phyloP scores from a whole-genome alignment of 2,329 filamentous ascomycete species.

The Trichoderma sp. region DNA sequence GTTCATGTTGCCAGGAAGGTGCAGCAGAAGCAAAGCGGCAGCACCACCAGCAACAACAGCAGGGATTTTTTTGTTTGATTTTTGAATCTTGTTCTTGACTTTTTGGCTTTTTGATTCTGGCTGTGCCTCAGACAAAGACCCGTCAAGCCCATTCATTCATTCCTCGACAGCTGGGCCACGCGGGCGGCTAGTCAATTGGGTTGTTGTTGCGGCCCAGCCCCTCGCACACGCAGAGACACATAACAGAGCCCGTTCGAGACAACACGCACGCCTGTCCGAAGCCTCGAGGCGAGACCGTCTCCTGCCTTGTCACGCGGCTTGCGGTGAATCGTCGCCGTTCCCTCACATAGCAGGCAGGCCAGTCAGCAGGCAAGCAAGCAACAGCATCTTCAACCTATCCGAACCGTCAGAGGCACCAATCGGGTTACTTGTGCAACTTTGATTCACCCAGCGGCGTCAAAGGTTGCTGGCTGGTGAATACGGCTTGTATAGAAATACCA shows the following conservation, averaged over 20 bases:
- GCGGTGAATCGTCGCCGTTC: neutral
- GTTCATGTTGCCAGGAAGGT: neutral
- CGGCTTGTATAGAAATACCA: neutral
- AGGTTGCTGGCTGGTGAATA: neutral
- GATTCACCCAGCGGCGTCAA: neutral
- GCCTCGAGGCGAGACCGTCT: neutral
- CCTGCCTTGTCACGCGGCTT: neutral
- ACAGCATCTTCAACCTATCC: neutral
- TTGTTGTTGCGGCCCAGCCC: neutral
- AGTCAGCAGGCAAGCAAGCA: neutral
- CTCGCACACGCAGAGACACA: slow-evolving; percentile 7
- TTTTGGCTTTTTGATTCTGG: neutral
- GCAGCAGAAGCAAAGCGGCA: neutral
- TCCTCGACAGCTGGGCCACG: neutral
- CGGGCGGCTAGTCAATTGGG: neutral
- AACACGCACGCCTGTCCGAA: slow-evolving; percentile 11
- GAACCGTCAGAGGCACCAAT: neutral
- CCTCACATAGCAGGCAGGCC: neutral
- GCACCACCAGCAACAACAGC: neutral
- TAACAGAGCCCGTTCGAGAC: neutral
- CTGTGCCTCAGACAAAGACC: neutral
- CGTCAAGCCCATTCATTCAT: neutral
- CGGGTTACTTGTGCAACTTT: neutral
- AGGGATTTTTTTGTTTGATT: neutral
- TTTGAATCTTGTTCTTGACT: too few species aligned